Base-by-base conservation (phyloP, 2,329 filamentous ascomycete species). In the Exophiala dermatitidis region DNA sequence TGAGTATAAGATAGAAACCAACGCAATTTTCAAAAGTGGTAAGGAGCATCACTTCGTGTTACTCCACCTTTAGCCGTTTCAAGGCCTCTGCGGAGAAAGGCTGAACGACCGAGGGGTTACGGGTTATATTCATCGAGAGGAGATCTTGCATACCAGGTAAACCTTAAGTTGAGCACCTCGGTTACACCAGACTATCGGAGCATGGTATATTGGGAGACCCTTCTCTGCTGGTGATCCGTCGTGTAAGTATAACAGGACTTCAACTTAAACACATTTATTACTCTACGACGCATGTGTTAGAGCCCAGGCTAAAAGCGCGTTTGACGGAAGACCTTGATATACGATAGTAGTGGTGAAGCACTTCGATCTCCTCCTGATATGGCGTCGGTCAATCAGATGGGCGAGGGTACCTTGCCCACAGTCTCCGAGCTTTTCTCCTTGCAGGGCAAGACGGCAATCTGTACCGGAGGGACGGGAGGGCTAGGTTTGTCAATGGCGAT, bases 401-500 rank as follows among this genome's bases (percentile, higher is more conserved):
- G 40, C n/a, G 40, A 43, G 19, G 40, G 40, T 4, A 43, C 40
- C 12, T 29, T 43, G 28, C 40, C 40, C 40, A 28, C 40, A n/a
- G 40, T 43, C 19, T 43, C 40, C n/a, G 40, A 54, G 19, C 36
- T 62, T 9, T 65, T 65, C 53, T 61, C 60, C 5, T 50, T 63
- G 5, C 37, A 61, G 12, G 71, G 72, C 34, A 68, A 69, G 54
- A 74, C 71, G 41, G 73, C 72, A 32, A 58, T 75, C 44, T 66
- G 74, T 9, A 75, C 73, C 0, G 72, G 73, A 29, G 72, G 71
- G 12, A 74, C 72, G 4, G 66, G 72, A 47, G 72, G 72, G 6
- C 73, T 75, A 34, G 73, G 72, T 29, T 66, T 69, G 53, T 68
- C 69, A 31, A 74, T 74, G 72, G 70, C 71, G 10, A 57, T 73